A percentile compares a stretch with the other conserved stretches of the same genome.
Conservation (phyloP, 2,329 filamentous ascomycete genomes). For the Claviceps purpurea region DNA sequence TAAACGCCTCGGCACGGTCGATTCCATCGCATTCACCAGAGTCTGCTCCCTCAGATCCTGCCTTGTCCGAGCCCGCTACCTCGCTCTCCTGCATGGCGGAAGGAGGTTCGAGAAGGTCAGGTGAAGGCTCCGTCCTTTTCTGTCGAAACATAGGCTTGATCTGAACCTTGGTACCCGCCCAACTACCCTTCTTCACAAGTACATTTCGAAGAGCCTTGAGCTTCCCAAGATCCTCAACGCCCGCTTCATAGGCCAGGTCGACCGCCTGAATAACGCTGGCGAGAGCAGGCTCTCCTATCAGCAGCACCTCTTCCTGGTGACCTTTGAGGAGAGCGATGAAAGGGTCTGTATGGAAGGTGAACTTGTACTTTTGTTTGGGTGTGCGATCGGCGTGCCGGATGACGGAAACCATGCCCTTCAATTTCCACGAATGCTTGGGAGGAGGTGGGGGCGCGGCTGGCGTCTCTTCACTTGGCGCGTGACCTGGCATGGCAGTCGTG, state of each 20-base stretch:
- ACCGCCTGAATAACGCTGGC: conserved; percentile 84
- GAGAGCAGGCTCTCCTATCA: conserved; percentile 83
- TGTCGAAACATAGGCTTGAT: conserved; percentile 99
- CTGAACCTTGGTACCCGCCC: conserved; percentile 94
- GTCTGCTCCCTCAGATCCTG: conserved; percentile 1
- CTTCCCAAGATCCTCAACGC: conserved; percentile 74
- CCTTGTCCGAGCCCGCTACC: conserved; percentile 11
- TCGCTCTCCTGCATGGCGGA: conserved; percentile 16
- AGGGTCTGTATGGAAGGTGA: conserved; percentile 92
- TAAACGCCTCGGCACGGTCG: conserved; percentile 3
- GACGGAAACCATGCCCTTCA: conserved; percentile 95
- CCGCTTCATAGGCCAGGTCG: conserved; percentile 61
- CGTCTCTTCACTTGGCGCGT: conserved; percentile 22
- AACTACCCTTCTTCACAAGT: conserved; percentile 80
- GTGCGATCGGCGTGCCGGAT: conserved; percentile 94
- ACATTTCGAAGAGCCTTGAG: conserved; percentile 77
- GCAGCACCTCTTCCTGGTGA: conserved; percentile 87
- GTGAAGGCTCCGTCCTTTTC: conserved; percentile 52
- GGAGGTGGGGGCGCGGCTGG: conserved; percentile 48
- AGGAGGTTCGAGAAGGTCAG: conserved; percentile 22
- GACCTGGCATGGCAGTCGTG: conserved; percentile 10
- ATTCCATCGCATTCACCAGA: conserved; percentile 10
- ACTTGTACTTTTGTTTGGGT: conserved; percentile 98
- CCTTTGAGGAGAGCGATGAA: conserved; percentile 92
- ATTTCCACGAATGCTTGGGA: conserved; percentile 90